These are phyloP conservation scores for Carnegiea gigantea DNA, from an alignment of 179 eudicot species.

Conservation along the genomic window DNA sequence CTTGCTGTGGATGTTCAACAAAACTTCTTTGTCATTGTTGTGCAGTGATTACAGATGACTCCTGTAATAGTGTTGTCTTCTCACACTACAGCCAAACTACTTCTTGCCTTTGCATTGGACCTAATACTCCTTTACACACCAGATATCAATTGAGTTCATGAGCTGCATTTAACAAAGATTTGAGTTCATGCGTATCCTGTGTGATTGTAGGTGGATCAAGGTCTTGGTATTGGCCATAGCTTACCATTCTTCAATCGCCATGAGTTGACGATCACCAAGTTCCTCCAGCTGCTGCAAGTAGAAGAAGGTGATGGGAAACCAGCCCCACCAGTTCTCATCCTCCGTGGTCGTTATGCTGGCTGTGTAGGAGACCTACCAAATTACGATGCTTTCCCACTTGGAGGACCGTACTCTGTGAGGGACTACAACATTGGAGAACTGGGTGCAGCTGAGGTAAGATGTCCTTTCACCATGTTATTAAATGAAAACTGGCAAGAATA, in stretches of 20 bases:
- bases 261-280: constrained; percentile 73
- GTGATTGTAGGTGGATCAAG: constrained; percentile 85
- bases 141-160: too few species aligned
- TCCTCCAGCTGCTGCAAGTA: constrained; percentile 71
- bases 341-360: constrained; percentile 95
- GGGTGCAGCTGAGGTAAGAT: constrained; percentile 94
- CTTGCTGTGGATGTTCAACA: too few species aligned
- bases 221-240: constrained; percentile 83
- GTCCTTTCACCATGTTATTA: neutral
- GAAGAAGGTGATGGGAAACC: constrained; percentile 95
- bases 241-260: constrained; percentile 87
- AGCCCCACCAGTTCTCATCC: constrained; percentile 89
- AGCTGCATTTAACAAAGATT: too few species aligned
- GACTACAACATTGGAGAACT: constrained; percentile 99
- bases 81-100: too few species aligned
- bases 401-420: constrained; percentile 96
- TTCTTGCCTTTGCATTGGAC: too few species aligned
- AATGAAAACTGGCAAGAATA: too few species aligned
- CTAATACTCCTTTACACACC: too few species aligned
- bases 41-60: too few species aligned
- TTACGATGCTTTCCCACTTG: constrained; percentile 90
- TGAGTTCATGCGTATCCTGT: neutral
- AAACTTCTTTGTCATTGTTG: too few species aligned
- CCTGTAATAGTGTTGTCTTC: too few species aligned
- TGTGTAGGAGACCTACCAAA: constrained; percentile 97